Evolutionary conservation across 768 basidiomycete species (phyloP), one percentile per base, ranked within the genome.

Genomic region (Leccinum olivaceopallidum): DNA sequence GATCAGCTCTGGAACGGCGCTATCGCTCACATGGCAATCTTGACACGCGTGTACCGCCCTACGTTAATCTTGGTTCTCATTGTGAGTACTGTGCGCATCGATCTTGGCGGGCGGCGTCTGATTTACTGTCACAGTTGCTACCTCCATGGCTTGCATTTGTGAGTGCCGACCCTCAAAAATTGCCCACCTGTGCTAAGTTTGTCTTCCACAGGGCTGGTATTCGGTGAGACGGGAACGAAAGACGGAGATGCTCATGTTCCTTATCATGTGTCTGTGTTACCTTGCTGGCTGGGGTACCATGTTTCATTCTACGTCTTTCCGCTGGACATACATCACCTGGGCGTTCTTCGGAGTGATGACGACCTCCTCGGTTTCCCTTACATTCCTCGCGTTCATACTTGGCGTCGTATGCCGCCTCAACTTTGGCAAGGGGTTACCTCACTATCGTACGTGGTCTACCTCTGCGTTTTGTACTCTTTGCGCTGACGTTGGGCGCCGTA

Each of bases 321-420:
- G 86, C 51, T 90, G 88, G 87, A 87, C 85, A 18, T 91, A 89
- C 70, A 72, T 79, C 48, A 83, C 83, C 13, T 93, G 90, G 90
- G 72, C 72, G 5, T 91, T 92, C 79, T 92, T 92, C 73, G 80
- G 83, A 53, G 69, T 87, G 59, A 86, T 88, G 76, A 78, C 83
- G 8, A 70, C 78, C 9, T 75, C 81, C 2, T 88, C 90, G 0
- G 84, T 86, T 13, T 66, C 81, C 56, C 77, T 93, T 51, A 82
- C 84, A 2, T 59, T 24, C 24, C 24, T 24, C 24, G 24, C 24
- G 24, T 24, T 24, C 24, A 64, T 86, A 57, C 69, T 92, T 52
- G 91, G 88, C 3, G 65, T 90, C 37, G 63, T 86, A 62, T 92
- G 90, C 70, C 81, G 85, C 37, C 70, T 83, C 67, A 92, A 92